A percentile compares a stretch with the other conserved stretches of the same genome.
These are phyloP conservation scores for Candida fluviatilis DNA, from an alignment of 805 yeast genomes.

Conservation along the genomic window DNA sequence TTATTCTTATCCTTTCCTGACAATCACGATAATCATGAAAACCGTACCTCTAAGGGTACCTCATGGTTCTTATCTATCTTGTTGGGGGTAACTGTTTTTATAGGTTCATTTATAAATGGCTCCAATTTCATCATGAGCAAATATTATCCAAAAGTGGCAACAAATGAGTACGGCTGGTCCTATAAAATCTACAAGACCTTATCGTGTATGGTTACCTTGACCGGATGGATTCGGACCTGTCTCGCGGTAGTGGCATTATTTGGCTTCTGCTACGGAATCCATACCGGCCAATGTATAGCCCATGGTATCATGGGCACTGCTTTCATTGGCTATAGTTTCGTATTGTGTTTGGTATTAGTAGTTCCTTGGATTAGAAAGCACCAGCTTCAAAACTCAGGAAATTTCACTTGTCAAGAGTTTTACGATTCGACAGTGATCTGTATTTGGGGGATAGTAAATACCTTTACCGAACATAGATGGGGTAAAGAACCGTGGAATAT, in stretches of 20 bases:
- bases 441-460: conserved; percentile 88
- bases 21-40: conserved; percentile 56
- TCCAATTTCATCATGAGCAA: conserved; percentile 38
- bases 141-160: conserved; percentile 30
- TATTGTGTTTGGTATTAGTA: conserved; percentile 60
- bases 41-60: conserved; percentile 62
- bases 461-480: conserved; percentile 97
- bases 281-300: conserved; percentile 93
- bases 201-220: conserved; percentile 44
- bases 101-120: conserved; percentile 56
- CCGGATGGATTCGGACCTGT: conserved; percentile 77
- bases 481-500: conserved; percentile 83
- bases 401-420: conserved; percentile 63
- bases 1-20: conserved; percentile 61
- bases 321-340: conserved; percentile 74
- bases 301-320: conserved; percentile 97
- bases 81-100: conserved; percentile 44
- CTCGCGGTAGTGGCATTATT: conserved; percentile 79
- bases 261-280: conserved; percentile 81
- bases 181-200: conserved; percentile 35
- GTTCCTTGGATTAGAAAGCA: conserved; percentile 71
- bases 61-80: conserved; percentile 56
- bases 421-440: conserved; percentile 80
- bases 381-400: conserved; percentile 13
- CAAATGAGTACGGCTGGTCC: conserved; percentile 34